Evolutionary conservation across 257 asterid species (phyloP).

Genomic region (Fraxinus americana): DNA sequence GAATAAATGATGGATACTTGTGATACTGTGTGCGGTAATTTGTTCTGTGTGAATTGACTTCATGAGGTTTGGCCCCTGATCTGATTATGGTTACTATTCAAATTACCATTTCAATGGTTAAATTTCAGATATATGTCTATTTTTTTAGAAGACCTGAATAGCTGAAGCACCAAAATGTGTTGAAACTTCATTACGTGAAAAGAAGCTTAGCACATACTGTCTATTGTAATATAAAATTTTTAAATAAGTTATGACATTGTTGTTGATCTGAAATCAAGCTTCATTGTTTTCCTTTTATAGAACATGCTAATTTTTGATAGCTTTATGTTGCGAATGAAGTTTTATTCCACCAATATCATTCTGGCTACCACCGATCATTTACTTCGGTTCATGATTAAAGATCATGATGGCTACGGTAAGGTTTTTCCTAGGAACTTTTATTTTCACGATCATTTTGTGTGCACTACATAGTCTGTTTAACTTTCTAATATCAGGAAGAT

Average conservation of each 20-base stretch:
- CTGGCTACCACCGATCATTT: too few species aligned
- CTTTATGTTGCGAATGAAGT: too few species aligned
- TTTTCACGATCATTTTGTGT: too few species aligned
- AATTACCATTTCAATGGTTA: neutral
- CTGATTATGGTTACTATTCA: neutral
- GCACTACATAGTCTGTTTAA: too few species aligned
- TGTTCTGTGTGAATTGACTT: neutral
- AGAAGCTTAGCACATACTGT: neutral
- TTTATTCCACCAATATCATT: too few species aligned
- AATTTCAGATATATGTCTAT: neutral
- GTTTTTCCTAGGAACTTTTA: too few species aligned
- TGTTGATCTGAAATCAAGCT: neutral
- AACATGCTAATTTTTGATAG: neutral
- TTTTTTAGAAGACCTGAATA: neutral
- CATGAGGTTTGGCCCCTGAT: neutral
- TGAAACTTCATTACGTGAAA: neutral
- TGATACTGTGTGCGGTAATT: neutral
- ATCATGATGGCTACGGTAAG: too few species aligned
- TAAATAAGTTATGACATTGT: neutral
- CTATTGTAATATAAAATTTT: neutral
- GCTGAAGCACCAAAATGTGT: too few species aligned
- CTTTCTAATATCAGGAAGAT: too few species aligned
- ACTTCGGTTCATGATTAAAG: too few species aligned
- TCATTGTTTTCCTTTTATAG: neutral
- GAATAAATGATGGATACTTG: neutral